A percentile compares a stretch with the other conserved stretches of the same genome.
Conservation (phyloP, 805 yeast species). For the Wickerhamomyces silvicola region DNA sequence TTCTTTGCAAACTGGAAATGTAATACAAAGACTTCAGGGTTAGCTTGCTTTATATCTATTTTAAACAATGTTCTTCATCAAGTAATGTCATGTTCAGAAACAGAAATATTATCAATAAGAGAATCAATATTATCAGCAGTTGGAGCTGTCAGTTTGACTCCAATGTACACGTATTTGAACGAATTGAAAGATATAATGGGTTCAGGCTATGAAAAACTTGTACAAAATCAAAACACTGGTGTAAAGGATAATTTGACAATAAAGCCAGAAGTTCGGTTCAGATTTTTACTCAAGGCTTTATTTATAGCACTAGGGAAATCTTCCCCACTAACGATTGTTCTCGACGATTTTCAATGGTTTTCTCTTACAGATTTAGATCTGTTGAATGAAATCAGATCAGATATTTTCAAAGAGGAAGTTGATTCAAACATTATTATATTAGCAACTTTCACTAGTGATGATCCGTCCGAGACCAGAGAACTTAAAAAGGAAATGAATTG, state of each 20-base stretch:
- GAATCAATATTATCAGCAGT: conserved; percentile 31
- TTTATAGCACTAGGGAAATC: conserved; percentile 32
- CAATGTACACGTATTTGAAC: conserved; percentile 37
- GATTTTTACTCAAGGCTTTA: conserved; percentile 36
- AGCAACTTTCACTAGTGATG: conserved; percentile 16
- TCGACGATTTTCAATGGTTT: conserved; percentile 43
- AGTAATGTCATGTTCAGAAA: conserved; percentile 32
- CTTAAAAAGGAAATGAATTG: conserved; percentile 16
- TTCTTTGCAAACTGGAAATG: conserved; percentile 25
- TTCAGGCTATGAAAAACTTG: conserved; percentile 27
- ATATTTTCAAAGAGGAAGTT: conserved; percentile 18
- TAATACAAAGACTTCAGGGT: conserved; percentile 27
- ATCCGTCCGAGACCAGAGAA: conserved; percentile 6
- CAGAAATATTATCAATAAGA: conserved; percentile 33
- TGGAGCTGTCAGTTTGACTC: conserved; percentile 32
- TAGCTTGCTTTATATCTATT: conserved; percentile 31
- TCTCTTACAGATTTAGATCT: conserved; percentile 25
- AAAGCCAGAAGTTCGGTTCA: conserved; percentile 33
- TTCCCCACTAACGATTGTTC: conserved; percentile 37
- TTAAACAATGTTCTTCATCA: conserved; percentile 34
- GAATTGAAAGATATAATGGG: conserved; percentile 39
- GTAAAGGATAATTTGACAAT: conserved; percentile 15
- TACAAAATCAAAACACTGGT: conserved; percentile 17
- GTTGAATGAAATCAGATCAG: conserved; percentile 21
- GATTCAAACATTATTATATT: conserved; percentile 22